Percentiles rank a stretch among this genome's conserved stretches.
These are phyloP conservation scores for Orychophragmus violaceus DNA, from an alignment of 345 rosid species.

Conservation along the genomic window DNA sequence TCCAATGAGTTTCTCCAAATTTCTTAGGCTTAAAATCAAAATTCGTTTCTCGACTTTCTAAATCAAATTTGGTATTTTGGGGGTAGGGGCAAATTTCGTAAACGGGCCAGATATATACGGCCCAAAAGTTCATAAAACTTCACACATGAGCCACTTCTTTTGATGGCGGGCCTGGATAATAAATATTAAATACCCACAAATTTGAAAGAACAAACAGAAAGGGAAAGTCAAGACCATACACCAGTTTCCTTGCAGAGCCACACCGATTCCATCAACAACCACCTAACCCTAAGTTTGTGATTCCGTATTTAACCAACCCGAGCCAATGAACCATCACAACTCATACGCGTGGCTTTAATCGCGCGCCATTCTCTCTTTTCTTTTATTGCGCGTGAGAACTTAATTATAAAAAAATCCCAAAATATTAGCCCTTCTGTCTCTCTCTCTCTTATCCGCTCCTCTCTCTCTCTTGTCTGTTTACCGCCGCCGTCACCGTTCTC, in stretches of 20 bases:
- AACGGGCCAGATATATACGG: background rate
- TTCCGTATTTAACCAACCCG: conserved; percentile 14
- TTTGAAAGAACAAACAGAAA: background rate
- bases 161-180: background rate
- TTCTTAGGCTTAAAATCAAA: no score
- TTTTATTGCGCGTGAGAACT: no score
- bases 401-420: background rate
- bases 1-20: no score
- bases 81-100: no score
- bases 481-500: conserved; percentile 31
- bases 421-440: background rate
- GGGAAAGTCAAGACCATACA: background rate
- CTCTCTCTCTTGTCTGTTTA: conserved; percentile 23
- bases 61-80: no score
- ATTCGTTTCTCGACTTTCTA: no score
- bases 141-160: background rate
- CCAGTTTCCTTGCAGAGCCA: background rate
- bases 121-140: background rate
- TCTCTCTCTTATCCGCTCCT: conserved; percentile 32
- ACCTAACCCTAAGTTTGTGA: conserved; percentile 14
- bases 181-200: background rate
- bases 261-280: conserved; percentile 15
- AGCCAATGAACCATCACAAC: conserved; percentile 23
- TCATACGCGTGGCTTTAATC: conserved; percentile 16
- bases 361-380: background rate